phyloP scores from a whole-genome alignment of 805 yeast species.

The Ogataea paraovalis region DNA sequence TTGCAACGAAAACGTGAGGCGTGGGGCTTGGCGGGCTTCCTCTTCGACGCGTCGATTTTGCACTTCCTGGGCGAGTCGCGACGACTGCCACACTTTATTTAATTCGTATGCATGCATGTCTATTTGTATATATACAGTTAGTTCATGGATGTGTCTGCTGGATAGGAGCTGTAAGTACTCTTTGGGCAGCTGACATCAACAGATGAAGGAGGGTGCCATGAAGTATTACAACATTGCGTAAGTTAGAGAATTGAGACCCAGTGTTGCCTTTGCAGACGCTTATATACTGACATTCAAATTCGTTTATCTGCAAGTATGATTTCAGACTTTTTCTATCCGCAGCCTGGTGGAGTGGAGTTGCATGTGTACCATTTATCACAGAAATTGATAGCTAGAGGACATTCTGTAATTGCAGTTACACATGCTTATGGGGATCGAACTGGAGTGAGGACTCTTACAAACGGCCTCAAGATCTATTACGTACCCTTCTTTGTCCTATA shows the following conservation, averaged over 20 bases:
- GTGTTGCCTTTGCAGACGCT: too few relatives aligned
- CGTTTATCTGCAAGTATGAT: conserved; percentile 59
- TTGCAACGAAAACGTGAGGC: too few relatives aligned
- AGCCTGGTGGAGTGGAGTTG: conserved; percentile 96
- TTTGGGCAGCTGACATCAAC: not conserved
- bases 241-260: too few relatives aligned
- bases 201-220: conserved; percentile 2
- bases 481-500: conserved; percentile 79
- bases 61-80: too few relatives aligned
- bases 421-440: conserved; percentile 81
- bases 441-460: conserved; percentile 79
- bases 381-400: conserved; percentile 74
- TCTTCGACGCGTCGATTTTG: too few relatives aligned
- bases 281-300: not conserved
- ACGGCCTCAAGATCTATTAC: conserved; percentile 90
- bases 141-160: too few relatives aligned
- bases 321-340: conserved; percentile 96
- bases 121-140: too few relatives aligned
- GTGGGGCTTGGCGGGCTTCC: too few relatives aligned
- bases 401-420: conserved; percentile 80
- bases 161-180: too few relatives aligned
- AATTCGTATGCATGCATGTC: too few relatives aligned
- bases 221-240: conserved; percentile 30
- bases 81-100: too few relatives aligned
- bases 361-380: conserved; percentile 91